These are phyloP conservation scores for Schizosaccharomyces versatilis DNA, from an alignment of 1,139 yeast species.

Conservation along the genomic window DNA sequence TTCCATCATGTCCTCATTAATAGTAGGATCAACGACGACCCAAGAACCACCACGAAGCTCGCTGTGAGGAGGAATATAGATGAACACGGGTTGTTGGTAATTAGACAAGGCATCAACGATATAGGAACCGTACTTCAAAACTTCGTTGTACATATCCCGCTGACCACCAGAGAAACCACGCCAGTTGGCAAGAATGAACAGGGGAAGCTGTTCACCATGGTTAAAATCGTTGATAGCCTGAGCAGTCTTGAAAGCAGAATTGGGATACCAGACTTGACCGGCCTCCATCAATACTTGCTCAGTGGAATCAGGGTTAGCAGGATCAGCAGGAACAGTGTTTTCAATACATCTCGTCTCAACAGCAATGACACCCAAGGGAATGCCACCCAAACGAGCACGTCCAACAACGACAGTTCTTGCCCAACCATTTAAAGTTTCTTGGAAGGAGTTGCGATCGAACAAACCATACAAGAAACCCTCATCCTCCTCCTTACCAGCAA, in stretches of 20 bases:
- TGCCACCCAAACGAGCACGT: conserved; percentile 95
- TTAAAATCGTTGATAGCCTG: conserved; percentile 95
- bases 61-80: conserved; percentile 92
- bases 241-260: conserved; percentile 94
- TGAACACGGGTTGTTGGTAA: conserved; percentile 87
- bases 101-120: conserved; percentile 93
- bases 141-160: conserved; percentile 97
- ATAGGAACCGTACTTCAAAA: conserved; percentile 83
- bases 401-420: conserved; percentile 97
- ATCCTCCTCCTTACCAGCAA: conserved; percentile 52
- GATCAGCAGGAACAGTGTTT: conserved; percentile 85
- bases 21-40: conserved; percentile 98
- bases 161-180: conserved; percentile 99
- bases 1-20: conserved; percentile 93
- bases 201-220: conserved; percentile 89
- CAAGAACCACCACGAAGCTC: conserved; percentile 99
- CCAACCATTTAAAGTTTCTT: conserved; percentile 96
- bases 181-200: conserved; percentile 97
- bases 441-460: conserved; percentile 81
- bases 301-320: conserved; percentile 87
- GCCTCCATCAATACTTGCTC: conserved; percentile 81
- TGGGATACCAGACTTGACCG: conserved; percentile 98
- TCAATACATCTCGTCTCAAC: conserved; percentile 84
- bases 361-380: conserved; percentile 92
- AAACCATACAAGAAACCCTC: conserved; percentile 59